Percentiles rank a stretch among this genome's conserved stretches.
phyloP scores from a whole-genome alignment of 768 basidiomycete genomes.

The Dioszegia hungarica region DNA sequence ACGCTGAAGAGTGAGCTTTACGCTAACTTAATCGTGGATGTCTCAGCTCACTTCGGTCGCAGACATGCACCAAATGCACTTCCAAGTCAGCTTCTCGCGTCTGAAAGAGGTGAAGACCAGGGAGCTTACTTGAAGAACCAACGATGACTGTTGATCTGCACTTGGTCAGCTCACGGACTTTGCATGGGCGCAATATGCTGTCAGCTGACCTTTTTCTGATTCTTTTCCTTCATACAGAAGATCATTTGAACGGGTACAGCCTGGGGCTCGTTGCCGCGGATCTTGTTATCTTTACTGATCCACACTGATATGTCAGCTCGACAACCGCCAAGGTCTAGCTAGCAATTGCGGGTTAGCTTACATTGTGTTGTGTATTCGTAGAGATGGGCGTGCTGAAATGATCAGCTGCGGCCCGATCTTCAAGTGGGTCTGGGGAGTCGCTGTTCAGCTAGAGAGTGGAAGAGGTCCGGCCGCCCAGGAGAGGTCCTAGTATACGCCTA shows the following conservation, averaged over 20 bases:
- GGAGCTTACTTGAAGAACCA: conserved; percentile 77
- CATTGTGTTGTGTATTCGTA: conserved; percentile 70
- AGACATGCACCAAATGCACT: conserved; percentile 45
- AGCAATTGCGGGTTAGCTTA: conserved; percentile 48
- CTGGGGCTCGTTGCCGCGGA: conserved; percentile 60
- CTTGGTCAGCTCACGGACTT: conserved; percentile 10
- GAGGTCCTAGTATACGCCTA: no score
- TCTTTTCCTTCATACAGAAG: conserved; percentile 56
- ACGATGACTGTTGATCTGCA: conserved; percentile 76
- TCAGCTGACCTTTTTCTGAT: conserved; percentile 6
- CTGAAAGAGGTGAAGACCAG: background rate
- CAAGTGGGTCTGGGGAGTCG: no score
- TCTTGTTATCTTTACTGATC: conserved; percentile 70
- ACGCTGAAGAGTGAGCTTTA: conserved; percentile 61
- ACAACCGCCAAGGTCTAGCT: background rate
- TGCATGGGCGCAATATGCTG: background rate
- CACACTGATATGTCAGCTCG: conserved; percentile 57
- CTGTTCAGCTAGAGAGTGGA: no score
- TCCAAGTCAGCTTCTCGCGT: background rate
- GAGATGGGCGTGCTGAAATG: conserved; percentile 31
- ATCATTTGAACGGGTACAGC: conserved; percentile 85
- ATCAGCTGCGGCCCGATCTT: no score
- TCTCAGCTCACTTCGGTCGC: conserved; percentile 31
- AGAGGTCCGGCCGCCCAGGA: no score
- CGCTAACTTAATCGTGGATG: background rate